These are phyloP conservation scores for Trametes meyenii DNA, from an alignment of 768 basidiomycete genomes.

Conservation along the genomic window DNA sequence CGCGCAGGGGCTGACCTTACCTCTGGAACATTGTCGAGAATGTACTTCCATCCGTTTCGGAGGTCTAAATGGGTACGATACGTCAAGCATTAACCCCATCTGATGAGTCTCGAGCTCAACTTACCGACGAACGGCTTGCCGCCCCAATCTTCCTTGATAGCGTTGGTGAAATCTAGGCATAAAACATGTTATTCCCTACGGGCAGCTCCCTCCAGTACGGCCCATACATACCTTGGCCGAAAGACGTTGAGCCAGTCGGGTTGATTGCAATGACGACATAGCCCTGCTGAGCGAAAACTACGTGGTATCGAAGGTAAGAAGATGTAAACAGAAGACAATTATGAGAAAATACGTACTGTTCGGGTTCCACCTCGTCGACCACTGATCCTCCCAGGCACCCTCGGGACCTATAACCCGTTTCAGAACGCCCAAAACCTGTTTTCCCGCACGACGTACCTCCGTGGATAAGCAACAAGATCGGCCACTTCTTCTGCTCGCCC, in stretches of 20 bases:
- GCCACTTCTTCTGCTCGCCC: slow-evolving; percentile 72
- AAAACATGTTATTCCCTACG: neutral
- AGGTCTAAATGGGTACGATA: slow-evolving; percentile 42
- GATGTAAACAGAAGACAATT: neutral
- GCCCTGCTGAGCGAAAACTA: slow-evolving; percentile 76
- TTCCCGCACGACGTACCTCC: slow-evolving; percentile 49
- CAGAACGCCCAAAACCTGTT: neutral
- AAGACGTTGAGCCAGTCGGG: slow-evolving; percentile 92
- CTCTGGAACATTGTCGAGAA: slow-evolving; percentile 69
- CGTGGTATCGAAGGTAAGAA: neutral
- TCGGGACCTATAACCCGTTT: slow-evolving; percentile 54
- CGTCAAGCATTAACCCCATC: neutral
- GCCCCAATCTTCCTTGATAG: slow-evolving; percentile 81
- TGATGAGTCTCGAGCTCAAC: neutral
- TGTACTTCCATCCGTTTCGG: slow-evolving; percentile 72
- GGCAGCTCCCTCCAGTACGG: no score
- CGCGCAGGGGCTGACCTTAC: slow-evolving; percentile 36
- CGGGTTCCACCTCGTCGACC: slow-evolving; percentile 93
- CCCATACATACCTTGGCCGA: slow-evolving; percentile 65
- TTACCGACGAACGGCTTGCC: slow-evolving; percentile 75
- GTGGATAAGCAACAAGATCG: slow-evolving; percentile 79
- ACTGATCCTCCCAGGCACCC: slow-evolving; percentile 87
- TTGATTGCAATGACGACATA: slow-evolving; percentile 90
- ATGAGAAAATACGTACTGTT: slow-evolving; percentile 50
- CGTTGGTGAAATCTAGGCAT: slow-evolving; percentile 74